A percentile compares a stretch with the other conserved stretches of the same genome.
Conservation (phyloP, 257 asterid species). For the Lithospermum erythrorhizon region DNA sequence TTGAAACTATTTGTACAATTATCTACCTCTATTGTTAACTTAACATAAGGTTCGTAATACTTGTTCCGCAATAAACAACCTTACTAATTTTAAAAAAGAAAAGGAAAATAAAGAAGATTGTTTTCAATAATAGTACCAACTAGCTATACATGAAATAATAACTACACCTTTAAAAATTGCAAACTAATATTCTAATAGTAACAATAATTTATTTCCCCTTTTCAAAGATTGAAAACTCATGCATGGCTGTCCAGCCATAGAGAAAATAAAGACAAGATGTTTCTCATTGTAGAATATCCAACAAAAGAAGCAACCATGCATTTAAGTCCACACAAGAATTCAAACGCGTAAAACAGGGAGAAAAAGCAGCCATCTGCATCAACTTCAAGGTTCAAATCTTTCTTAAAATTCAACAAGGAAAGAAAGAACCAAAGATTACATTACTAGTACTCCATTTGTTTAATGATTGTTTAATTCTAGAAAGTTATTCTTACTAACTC, state of each 20-base stretch:
- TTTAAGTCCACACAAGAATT: neutral
- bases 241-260: constrained; percentile 27
- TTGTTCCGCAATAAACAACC: no score
- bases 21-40: no score
- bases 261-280: constrained; percentile 13
- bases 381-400: constrained; percentile 10
- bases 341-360: constrained; percentile 16
- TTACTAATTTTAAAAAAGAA: no score
- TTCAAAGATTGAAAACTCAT: constrained; percentile 16
- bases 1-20: no score
- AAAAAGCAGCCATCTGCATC: constrained; percentile 4
- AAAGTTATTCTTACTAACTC: no score
- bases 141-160: constrained; percentile 1
- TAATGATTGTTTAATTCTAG: no score
- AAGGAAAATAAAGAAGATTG: no score
- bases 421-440: neutral
- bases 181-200: neutral
- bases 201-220: neutral
- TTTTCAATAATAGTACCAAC: no score
- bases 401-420: constrained; percentile 14
- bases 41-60: no score
- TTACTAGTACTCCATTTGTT: neutral
- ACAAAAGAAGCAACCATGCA: constrained; percentile 21
- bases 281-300: constrained; percentile 20
- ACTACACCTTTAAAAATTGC: neutral